phyloP scores from a whole-genome alignment of 2,329 filamentous ascomycete species.

The Trichoderma sp. region DNA sequence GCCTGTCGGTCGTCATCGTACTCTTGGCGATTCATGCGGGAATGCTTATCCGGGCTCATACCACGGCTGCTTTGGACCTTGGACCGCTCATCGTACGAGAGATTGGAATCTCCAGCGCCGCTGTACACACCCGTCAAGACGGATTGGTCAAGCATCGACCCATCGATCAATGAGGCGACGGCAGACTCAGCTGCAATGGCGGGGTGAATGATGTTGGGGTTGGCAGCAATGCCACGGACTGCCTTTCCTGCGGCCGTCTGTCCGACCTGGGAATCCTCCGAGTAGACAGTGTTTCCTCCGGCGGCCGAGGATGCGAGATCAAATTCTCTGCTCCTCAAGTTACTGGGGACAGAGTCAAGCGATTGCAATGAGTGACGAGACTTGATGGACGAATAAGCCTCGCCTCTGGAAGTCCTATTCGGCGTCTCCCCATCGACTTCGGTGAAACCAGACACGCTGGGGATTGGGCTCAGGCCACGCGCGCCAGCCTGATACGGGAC shows the following conservation, averaged over 20 bases:
- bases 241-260: conserved; percentile 63
- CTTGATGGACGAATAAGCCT: conserved; percentile 60
- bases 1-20: conserved; percentile 38
- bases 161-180: conserved; percentile 80
- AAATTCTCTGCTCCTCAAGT: conserved; percentile 48
- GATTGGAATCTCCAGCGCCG: conserved; percentile 37
- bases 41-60: conserved; percentile 42
- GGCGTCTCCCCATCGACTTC: conserved; percentile 62
- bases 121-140: conserved; percentile 58
- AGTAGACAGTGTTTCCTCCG: conserved; percentile 49
- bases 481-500: conserved; percentile 66
- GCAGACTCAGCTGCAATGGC: conserved; percentile 77
- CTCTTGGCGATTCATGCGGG: conserved; percentile 38
- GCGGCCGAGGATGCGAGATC: conserved; percentile 54
- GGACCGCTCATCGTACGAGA: conserved; percentile 34
- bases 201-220: conserved; percentile 72
- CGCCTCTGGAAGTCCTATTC: conserved; percentile 46
- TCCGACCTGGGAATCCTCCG: conserved; percentile 55
- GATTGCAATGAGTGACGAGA: conserved; percentile 42
- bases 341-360: conserved; percentile 37
- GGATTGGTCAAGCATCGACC: conserved; percentile 66
- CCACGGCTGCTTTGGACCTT: conserved; percentile 35
- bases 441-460: conserved; percentile 84
- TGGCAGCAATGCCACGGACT: conserved; percentile 67
- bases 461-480: conserved; percentile 80